A percentile compares a stretch with the other conserved stretches of the same genome.
Evolutionary conservation across 768 basidiomycete genomes (phyloP).

Genomic region (Leucosporidium yakuticum): DNA sequence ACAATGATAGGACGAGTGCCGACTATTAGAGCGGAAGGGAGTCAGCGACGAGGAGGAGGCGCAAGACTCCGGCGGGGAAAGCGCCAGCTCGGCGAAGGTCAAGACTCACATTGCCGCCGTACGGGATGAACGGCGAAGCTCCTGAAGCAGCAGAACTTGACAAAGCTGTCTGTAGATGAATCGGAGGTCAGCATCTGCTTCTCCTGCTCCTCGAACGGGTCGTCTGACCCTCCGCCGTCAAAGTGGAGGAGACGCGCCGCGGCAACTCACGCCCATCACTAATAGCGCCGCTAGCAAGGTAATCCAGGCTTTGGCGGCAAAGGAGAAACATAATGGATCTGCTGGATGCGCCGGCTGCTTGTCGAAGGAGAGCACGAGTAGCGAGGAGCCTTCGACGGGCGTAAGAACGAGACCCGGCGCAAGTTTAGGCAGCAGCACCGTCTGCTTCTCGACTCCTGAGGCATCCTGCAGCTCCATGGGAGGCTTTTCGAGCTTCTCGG

Average conservation of each 20-base stretch:
- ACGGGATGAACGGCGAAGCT: conserved; percentile 10
- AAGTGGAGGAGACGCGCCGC: too few relatives aligned
- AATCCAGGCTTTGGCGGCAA: neutral
- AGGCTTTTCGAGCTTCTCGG: too few relatives aligned
- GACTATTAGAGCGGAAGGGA: neutral
- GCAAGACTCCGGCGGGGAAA: too few relatives aligned
- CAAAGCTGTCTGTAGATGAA: conserved; percentile 5
- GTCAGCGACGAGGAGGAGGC: too few relatives aligned
- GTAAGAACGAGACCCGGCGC: too few relatives aligned
- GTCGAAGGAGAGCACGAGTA: conserved; percentile 8
- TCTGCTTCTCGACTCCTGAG: too few relatives aligned
- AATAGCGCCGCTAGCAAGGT: conserved; percentile 19
- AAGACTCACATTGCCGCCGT: conserved; percentile 14
- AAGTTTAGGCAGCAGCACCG: too few relatives aligned
- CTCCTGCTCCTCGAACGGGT: neutral
- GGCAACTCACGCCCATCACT: conserved; percentile 12
- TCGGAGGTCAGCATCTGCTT: neutral
- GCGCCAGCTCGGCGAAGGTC: too few relatives aligned
- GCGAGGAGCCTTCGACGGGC: neutral
- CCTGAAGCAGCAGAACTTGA: conserved; percentile 16
- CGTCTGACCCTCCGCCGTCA: too few relatives aligned
- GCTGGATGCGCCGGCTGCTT: neutral
- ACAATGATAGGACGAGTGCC: conserved; percentile 12
- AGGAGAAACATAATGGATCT: conserved; percentile 8
- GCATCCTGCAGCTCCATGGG: too few relatives aligned